Evolutionary conservation across 306 rosid genomes (phyloP).

Genomic region (Sicyos baderoa): DNA sequence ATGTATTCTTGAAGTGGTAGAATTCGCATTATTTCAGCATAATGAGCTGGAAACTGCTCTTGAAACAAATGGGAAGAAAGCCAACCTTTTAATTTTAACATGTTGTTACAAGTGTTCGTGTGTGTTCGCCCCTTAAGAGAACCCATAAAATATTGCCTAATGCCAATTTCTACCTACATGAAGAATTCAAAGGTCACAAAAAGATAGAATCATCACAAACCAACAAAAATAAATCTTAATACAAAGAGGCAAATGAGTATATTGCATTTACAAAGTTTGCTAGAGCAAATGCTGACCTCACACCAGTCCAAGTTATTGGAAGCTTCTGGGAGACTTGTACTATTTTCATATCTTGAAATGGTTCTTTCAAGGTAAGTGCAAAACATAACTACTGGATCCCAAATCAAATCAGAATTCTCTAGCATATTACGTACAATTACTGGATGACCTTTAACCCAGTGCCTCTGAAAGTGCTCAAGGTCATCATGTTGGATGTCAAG

Average conservation of each 20-base stretch:
- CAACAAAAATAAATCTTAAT: neutral
- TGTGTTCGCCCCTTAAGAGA: slow-evolving; percentile 53
- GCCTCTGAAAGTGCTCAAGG: slow-evolving; percentile 89
- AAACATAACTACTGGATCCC: slow-evolving; percentile 86
- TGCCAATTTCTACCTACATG: slow-evolving; percentile 77
- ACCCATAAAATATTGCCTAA: slow-evolving; percentile 70
- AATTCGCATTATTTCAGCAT: slow-evolving; percentile 55
- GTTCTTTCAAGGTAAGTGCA: slow-evolving; percentile 70
- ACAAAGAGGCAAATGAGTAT: neutral
- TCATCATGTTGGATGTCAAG: slow-evolving; percentile 44
- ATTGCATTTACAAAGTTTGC: neutral
- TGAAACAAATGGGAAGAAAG: slow-evolving; percentile 77
- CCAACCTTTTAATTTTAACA: slow-evolving; percentile 73
- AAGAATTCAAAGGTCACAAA: slow-evolving; percentile 5
- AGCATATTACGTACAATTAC: slow-evolving; percentile 63
- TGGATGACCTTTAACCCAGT: slow-evolving; percentile 94
- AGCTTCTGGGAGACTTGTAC: slow-evolving; percentile 50
- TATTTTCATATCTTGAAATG: slow-evolving; percentile 59
- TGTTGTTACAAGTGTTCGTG: slow-evolving; percentile 54
- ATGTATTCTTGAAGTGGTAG: slow-evolving; percentile 86
- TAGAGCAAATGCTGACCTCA: slow-evolving; percentile 56
- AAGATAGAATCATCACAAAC: neutral
- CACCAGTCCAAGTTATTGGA: slow-evolving; percentile 76
- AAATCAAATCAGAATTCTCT: slow-evolving; percentile 46
- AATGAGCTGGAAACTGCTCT: slow-evolving; percentile 88